These are phyloP conservation scores for Periconia sp. DNA, from an alignment of 2,329 filamentous ascomycete genomes.

Conservation along the genomic window DNA sequence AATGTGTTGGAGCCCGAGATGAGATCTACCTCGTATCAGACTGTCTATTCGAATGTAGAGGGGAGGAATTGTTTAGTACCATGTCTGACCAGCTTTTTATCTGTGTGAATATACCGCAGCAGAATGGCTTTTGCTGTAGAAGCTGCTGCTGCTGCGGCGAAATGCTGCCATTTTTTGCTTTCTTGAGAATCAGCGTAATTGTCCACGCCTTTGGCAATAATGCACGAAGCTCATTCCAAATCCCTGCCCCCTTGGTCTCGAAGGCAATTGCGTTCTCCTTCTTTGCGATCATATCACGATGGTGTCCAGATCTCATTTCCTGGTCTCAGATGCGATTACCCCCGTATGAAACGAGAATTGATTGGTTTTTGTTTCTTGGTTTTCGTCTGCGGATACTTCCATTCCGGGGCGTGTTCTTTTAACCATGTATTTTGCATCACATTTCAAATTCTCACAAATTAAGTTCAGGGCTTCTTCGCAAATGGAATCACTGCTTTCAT, in stretches of 20 bases:
- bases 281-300: not conserved
- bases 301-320: not conserved
- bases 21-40: too few species aligned
- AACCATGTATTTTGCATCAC: not conserved
- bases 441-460: not conserved
- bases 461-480: not conserved
- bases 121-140: constrained; percentile 6
- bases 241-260: constrained; percentile 21
- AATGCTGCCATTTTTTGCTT: constrained; percentile 11
- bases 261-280: constrained; percentile 2
- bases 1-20: too few species aligned
- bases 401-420: not conserved
- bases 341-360: too few species aligned
- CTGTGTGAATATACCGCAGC: not conserved
- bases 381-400: too few species aligned
- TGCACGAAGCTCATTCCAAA: constrained; percentile 14
- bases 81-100: not conserved
- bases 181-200: constrained; percentile 24
- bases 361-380: too few species aligned
- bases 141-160: constrained; percentile 9
- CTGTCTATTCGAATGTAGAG: too few species aligned
- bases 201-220: constrained; percentile 19
- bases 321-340: too few species aligned
- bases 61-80: too few species aligned
- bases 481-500: not conserved